Evolutionary conservation across 2,329 filamentous ascomycete species (phyloP).

Genomic region (Aspergillus sp.): DNA sequence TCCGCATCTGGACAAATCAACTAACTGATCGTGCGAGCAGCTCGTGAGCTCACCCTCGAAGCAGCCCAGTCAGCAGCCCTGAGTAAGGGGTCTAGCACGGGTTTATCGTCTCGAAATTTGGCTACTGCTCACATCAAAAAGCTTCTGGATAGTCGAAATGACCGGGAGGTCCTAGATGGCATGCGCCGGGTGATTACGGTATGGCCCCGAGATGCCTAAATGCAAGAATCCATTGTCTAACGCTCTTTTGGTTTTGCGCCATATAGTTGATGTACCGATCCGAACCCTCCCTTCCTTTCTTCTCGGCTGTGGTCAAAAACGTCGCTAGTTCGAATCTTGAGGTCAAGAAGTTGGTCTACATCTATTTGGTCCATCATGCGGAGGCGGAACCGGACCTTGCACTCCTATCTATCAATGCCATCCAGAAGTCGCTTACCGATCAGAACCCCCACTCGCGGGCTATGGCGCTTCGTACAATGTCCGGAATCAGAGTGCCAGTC

Average conservation of each 20-base stretch:
- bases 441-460: slow-evolving; percentile 86
- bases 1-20: slow-evolving; percentile 18
- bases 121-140: slow-evolving; percentile 88
- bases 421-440: slow-evolving; percentile 95
- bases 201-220: slow-evolving; percentile 29
- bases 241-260: slow-evolving; percentile 10
- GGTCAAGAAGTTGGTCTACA: slow-evolving; percentile 98
- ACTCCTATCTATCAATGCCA: slow-evolving; percentile 95
- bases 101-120: slow-evolving; percentile 64
- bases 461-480: slow-evolving; percentile 94
- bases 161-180: slow-evolving; percentile 89
- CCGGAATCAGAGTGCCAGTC: slow-evolving; percentile 91
- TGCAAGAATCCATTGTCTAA: slow-evolving; percentile 16
- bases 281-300: slow-evolving; percentile 86
- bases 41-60: slow-evolving; percentile 95
- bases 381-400: slow-evolving; percentile 95
- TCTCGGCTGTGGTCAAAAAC: slow-evolving; percentile 98
- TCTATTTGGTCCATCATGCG: slow-evolving; percentile 95
- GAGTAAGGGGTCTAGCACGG: slow-evolving; percentile 52
- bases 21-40: slow-evolving; percentile 51
- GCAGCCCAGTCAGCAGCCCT: slow-evolving; percentile 83
- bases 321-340: slow-evolving; percentile 91
- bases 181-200: slow-evolving; percentile 85
- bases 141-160: slow-evolving; percentile 88
- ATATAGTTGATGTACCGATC: slow-evolving; percentile 89